Evolutionary conservation across 148 eudicot genomes (phyloP), one percentile per base, ranked within the genome.

Genomic region (Camellia lanceoleosa): DNA sequence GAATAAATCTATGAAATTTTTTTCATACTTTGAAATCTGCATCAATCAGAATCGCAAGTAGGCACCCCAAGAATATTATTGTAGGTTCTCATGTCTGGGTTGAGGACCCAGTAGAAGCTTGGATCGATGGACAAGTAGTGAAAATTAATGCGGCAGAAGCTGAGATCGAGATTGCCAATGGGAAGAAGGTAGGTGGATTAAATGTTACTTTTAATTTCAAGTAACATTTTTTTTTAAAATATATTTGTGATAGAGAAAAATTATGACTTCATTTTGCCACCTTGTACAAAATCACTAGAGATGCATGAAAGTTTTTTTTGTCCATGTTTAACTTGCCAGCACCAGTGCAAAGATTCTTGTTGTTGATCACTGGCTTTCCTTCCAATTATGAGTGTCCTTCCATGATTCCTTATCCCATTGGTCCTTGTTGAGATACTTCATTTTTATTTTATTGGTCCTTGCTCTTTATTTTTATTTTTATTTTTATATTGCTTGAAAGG

Each of bases 21-120:
- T 14, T 55, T 2, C 9, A 20, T 75, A 2, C 80, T 67, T 56
- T 68, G n/a, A 78, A 38, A 52, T 68, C 15, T 41, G 51, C 52
- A 59, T 43, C 58, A 8, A 51, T 71, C 11, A n/a, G n/a, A n/a
- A n/a, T n/a, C 58, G 55, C 30, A 68, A 62, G 9, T 84, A 69
- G 95, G 93, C 44, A 94, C 97, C 78, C 60, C 90, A 7, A 95
- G 59, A 95, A 92, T 84, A 92, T 97, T 77, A 89, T 87, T 79
- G 90, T 83, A 23, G 98, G 98, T 49, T 91, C 98, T 75, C 90
- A 94, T 87, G 92, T 97, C 78, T 97, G 99, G 99, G 89, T 84
- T 85, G 92, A 89, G 76, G 98, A 97, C 84, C 83, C 89, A 38
- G 85, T 62, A 41, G 20, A 77, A 60, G 94, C 97, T 78, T 97